phyloP scores from a whole-genome alignment of 2,329 filamentous ascomycete species.

The Myotisia sp. region DNA sequence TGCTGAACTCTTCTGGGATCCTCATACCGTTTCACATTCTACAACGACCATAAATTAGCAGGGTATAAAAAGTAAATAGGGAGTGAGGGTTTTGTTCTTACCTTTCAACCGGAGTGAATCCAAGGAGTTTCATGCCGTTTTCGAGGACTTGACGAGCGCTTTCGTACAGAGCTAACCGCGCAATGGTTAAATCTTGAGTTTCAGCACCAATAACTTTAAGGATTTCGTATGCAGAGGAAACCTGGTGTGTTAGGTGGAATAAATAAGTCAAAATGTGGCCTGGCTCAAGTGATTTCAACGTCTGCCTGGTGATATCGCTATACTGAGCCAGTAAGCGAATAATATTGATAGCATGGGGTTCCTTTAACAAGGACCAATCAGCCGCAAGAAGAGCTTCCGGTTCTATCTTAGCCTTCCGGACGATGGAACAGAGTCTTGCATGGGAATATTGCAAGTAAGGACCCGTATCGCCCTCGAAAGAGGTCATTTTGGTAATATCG shows the following conservation, averaged over 20 bases:
- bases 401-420: conserved; percentile 41
- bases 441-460: conserved; percentile 77
- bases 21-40: too few relatives aligned
- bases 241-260: conserved; percentile 34
- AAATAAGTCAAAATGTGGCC: conserved; percentile 56
- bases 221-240: conserved; percentile 9
- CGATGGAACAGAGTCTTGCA: conserved; percentile 52
- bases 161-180: conserved; percentile 41
- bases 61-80: too few relatives aligned
- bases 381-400: conserved; percentile 47
- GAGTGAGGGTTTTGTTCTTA: too few relatives aligned
- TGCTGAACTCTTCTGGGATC: too few relatives aligned
- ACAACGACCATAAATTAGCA: too few relatives aligned
- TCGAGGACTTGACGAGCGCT: conserved; percentile 41
- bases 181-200: conserved; percentile 31
- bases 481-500: conserved; percentile 68
- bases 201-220: conserved; percentile 35
- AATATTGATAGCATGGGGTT: conserved; percentile 58
- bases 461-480: conserved; percentile 73
- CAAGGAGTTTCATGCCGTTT: conserved; percentile 46
- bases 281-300: conserved; percentile 68
- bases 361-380: conserved; percentile 53
- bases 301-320: conserved; percentile 73
- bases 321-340: conserved; percentile 66
- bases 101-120: conserved; percentile 44